Percentiles rank a stretch among this genome's conserved stretches.
phyloP scores from a whole-genome alignment of 2,329 filamentous ascomycete species.

The Diaporthe citrichinensis region DNA sequence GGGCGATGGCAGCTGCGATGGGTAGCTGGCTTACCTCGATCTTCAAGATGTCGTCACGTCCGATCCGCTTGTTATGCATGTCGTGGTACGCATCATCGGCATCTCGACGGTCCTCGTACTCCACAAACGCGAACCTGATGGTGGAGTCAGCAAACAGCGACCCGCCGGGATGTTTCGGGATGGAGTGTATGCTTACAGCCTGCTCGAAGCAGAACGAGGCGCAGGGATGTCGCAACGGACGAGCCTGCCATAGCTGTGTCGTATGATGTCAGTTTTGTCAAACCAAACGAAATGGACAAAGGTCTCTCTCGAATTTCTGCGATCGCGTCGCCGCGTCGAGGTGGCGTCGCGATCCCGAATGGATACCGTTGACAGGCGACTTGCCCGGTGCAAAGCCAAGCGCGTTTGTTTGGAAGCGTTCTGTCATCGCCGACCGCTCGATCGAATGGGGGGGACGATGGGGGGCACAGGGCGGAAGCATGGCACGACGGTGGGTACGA shows the following conservation, averaged over 20 bases:
- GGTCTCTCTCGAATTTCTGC: slow-evolving; percentile 46
- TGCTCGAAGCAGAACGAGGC: slow-evolving; percentile 91
- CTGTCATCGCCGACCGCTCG: slow-evolving; percentile 60
- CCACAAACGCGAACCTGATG: slow-evolving; percentile 92
- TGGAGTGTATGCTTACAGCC: slow-evolving; percentile 80
- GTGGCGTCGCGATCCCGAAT: slow-evolving; percentile 44
- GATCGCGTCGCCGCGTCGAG: slow-evolving; percentile 48
- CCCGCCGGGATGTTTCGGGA: slow-evolving; percentile 3
- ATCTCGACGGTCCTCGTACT: slow-evolving; percentile 98
- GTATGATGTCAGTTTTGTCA: slow-evolving; percentile 63
- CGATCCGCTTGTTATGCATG: slow-evolving; percentile 99
- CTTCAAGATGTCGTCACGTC: slow-evolving; percentile 94
- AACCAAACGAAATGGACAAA: slow-evolving; percentile 47
- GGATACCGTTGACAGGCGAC: slow-evolving; percentile 52
- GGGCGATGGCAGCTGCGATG: slow-evolving; percentile 39
- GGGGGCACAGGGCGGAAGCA: slow-evolving; percentile 48
- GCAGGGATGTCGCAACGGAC: slow-evolving; percentile 99
- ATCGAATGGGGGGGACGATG: slow-evolving; percentile 57
- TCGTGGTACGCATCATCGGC: slow-evolving; percentile 99
- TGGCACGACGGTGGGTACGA: slow-evolving; percentile 44
- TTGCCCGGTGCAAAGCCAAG: slow-evolving; percentile 52
- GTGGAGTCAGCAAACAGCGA: slow-evolving; percentile 33
- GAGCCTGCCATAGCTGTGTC: slow-evolving; percentile 89
- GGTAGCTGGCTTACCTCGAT: slow-evolving; percentile 81
- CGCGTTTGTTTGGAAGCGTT: slow-evolving; percentile 43